A percentile compares a stretch with the other conserved stretches of the same genome.
Conservation (phyloP, 2,329 filamentous ascomycete genomes). For the Dendryphion nanum region DNA sequence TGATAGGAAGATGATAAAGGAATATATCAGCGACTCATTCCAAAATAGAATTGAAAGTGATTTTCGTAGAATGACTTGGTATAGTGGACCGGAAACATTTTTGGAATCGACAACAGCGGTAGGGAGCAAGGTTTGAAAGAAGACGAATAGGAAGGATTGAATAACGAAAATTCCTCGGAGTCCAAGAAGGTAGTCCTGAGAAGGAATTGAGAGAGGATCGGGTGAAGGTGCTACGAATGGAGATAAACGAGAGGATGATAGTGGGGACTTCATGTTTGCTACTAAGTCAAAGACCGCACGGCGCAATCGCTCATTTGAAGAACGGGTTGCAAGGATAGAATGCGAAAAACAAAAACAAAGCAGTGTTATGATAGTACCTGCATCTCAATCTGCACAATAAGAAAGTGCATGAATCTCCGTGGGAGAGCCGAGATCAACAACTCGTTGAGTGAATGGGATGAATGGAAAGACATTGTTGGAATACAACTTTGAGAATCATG, state of each 20-base stretch:
- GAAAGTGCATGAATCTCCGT: too few species aligned
- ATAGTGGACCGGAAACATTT: slow-evolving; percentile 37
- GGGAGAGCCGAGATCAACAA: too few species aligned
- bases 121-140: slow-evolving; percentile 47
- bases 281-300: too few species aligned
- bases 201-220: slow-evolving; percentile 8
- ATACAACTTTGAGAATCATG: too few species aligned
- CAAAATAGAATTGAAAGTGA: slow-evolving; percentile 47
- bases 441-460: too few species aligned
- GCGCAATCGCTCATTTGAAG: too few species aligned
- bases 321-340: too few species aligned
- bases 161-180: slow-evolving; percentile 46
- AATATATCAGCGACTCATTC: slow-evolving; percentile 47
- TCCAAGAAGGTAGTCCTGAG: slow-evolving; percentile 42
- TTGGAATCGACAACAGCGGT: slow-evolving; percentile 37
- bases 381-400: too few species aligned
- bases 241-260: slow-evolving; percentile 13
- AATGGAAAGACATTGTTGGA: too few species aligned
- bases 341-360: too few species aligned
- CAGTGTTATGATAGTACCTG: too few species aligned
- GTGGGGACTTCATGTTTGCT: slow-evolving; percentile 10
- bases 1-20: slow-evolving; percentile 47
- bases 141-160: slow-evolving; percentile 46
- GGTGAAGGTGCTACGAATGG: slow-evolving; percentile 9
- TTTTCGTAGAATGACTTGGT: slow-evolving; percentile 45